A percentile compares a stretch with the other conserved stretches of the same genome.
Evolutionary conservation across 306 rosid species (phyloP).

Genomic region (Oemleria cerasiformis): DNA sequence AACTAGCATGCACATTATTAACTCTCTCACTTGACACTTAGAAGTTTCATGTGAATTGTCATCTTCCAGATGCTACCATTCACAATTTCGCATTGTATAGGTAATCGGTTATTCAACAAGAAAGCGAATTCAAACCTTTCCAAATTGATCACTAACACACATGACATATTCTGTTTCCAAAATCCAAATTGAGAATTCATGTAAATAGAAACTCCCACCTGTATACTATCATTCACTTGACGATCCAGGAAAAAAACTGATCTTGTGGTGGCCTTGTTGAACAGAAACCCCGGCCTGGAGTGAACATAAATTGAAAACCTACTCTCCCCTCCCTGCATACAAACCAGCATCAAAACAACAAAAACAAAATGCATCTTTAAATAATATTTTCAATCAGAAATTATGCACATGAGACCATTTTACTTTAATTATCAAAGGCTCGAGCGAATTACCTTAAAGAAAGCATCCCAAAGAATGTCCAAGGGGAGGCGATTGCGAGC

Average conservation of each 20-base stretch:
- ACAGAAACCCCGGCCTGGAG: slow-evolving; percentile 87
- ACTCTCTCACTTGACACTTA: neutral
- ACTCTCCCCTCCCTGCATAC: slow-evolving; percentile 67
- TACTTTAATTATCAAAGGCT: too few species aligned
- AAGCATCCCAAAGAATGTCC: slow-evolving; percentile 86
- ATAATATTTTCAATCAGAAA: too few species aligned
- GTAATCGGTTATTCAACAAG: neutral
- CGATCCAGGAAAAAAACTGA: slow-evolving; percentile 78
- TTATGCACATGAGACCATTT: too few species aligned
- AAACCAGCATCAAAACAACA: neutral
- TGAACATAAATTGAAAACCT: slow-evolving; percentile 85
- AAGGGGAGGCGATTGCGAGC: slow-evolving; percentile 88
- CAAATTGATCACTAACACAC: too few species aligned
- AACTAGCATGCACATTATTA: neutral
- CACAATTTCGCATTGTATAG: neutral
- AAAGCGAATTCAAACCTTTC: neutral
- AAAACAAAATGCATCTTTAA: slow-evolving; percentile 17
- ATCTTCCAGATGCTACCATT: neutral
- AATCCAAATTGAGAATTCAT: slow-evolving; percentile 6
- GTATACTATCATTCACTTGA: slow-evolving; percentile 88
- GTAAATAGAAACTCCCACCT: slow-evolving; percentile 46
- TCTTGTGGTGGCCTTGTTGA: slow-evolving; percentile 79
- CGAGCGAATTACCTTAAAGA: slow-evolving; percentile 53
- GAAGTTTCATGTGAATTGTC: neutral
- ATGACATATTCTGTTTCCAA: neutral